Percentiles rank a stretch among this genome's conserved stretches.
Conservation (phyloP, 2,329 filamentous ascomycete genomes). For the Macroventuria anomochaeta region DNA sequence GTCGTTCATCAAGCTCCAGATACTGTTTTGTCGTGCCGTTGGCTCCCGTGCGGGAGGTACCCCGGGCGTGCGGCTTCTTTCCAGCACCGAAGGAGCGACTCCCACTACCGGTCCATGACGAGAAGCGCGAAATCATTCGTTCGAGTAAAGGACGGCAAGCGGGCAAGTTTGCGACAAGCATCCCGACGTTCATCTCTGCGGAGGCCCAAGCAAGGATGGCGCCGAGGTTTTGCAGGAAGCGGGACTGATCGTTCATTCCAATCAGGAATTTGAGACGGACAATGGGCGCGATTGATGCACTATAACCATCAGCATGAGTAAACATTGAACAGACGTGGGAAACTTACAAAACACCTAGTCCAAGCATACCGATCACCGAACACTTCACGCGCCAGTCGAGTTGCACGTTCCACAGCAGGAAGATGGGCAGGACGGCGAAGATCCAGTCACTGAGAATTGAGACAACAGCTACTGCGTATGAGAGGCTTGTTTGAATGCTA, state of each 20-base stretch:
- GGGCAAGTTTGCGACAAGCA: slow-evolving; percentile 22
- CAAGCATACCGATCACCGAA: slow-evolving; percentile 49
- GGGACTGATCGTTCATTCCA: slow-evolving; percentile 17
- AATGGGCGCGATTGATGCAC: slow-evolving; percentile 22
- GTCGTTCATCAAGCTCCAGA: slow-evolving; percentile 17
- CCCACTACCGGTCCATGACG: slow-evolving; percentile 15
- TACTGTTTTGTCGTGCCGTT: slow-evolving; percentile 13
- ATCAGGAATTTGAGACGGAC: slow-evolving; percentile 21
- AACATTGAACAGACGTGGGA: too few species aligned
- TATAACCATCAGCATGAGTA: neutral
- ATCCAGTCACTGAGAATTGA: slow-evolving; percentile 28
- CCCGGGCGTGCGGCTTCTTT: slow-evolving; percentile 7
- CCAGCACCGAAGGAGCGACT: slow-evolving; percentile 5
- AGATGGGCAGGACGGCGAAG: slow-evolving; percentile 42
- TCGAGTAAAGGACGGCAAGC: slow-evolving; percentile 21
- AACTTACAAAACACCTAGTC: slow-evolving; percentile 17
- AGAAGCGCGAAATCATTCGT: slow-evolving; percentile 11
- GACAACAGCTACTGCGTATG: slow-evolving; percentile 17
- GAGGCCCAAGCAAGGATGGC: slow-evolving; percentile 19
- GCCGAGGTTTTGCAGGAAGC: slow-evolving; percentile 18
- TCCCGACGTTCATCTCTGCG: slow-evolving; percentile 22
- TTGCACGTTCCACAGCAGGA: slow-evolving; percentile 60
- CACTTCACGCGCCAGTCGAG: slow-evolving; percentile 59
- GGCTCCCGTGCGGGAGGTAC: neutral
- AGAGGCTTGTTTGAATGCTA: slow-evolving; percentile 14